Base-by-base conservation (phyloP, 345 rosid genomes). In the Salix dunnii region DNA sequence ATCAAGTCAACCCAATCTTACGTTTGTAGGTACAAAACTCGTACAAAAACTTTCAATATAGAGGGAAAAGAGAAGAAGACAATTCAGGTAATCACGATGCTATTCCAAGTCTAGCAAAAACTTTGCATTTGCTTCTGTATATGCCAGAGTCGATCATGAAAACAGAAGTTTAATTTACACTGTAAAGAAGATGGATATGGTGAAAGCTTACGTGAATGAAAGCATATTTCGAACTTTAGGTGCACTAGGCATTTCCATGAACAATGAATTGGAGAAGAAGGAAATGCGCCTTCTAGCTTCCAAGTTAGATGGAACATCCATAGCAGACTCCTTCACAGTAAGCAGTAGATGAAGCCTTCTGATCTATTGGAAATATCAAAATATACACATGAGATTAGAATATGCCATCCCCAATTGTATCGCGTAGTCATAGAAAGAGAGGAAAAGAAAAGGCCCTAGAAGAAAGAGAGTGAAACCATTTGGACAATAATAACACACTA, bases 181-280 rank as follows among this genome's bases (percentile, higher is more conserved):
- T 46, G 82, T 86, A 89, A 71, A 91, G 85, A 77, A 89, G 61
- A 69, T 77, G 33, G 71, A 49, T 18, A 7, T 46, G 51, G 14
- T 82, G 75, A 77, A 78, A 77, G 46, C 98, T 89, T 91, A 96
- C 99, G 99, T 92, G 88, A 96, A 96, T 33, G 98, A 90, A 84
- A 96, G 90, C 93, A 90, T 90, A 74, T 88, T 86, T 62, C 81
- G 86, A 78, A 90, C 88, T 83, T 85, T 86, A 55, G 93, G 93
- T 35, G 93, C 89, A 75, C 51, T 21, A 53, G 93, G 93, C 93
- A 90, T 90, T 65, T 87, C 88, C 93, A 90, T 90, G 86, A 88
- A 90, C 78, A 90, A 53, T 40, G 93, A 90, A 81, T 90, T 90
- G 69, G 87, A 80, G 79, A 90, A 90, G 85, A 87, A 90, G 68